Evolutionary conservation across 2,329 filamentous ascomycete species (phyloP).

Genomic region (Pestalotiopsis sp.): DNA sequence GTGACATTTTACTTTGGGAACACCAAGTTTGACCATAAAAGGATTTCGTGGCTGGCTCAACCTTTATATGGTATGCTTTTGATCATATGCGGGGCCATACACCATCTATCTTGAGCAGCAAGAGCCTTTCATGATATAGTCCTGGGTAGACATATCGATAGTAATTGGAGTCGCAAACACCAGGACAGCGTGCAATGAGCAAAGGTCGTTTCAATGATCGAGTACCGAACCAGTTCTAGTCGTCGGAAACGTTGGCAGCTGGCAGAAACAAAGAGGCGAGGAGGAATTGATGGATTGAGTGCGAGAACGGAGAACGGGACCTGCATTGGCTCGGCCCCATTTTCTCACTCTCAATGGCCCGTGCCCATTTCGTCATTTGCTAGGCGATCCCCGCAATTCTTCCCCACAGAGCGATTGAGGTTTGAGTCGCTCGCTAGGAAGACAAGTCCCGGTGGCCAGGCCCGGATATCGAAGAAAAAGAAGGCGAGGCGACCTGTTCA

Average conservation of each 20-base stretch:
- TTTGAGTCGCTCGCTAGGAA: background rate
- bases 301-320: background rate
- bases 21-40: background rate
- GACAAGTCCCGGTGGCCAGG: background rate
- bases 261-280: no score
- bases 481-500: background rate
- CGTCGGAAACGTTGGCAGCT: no score
- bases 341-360: background rate
- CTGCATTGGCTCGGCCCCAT: conserved; percentile 3
- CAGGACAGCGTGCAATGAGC: no score
- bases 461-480: background rate
- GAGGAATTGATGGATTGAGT: no score
- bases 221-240: no score
- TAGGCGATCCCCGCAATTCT: background rate
- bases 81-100: background rate
- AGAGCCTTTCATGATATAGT: no score
- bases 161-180: no score
- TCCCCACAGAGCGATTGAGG: conserved; percentile 1
- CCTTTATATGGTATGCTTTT: background rate
- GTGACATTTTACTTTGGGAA: background rate
- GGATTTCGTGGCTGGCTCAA: background rate
- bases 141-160: no score
- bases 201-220: no score
- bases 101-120: background rate
- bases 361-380: conserved; percentile 3